Conservation (phyloP, 192 early-diverging fungal species). For the Backusella mclennaniae region DNA sequence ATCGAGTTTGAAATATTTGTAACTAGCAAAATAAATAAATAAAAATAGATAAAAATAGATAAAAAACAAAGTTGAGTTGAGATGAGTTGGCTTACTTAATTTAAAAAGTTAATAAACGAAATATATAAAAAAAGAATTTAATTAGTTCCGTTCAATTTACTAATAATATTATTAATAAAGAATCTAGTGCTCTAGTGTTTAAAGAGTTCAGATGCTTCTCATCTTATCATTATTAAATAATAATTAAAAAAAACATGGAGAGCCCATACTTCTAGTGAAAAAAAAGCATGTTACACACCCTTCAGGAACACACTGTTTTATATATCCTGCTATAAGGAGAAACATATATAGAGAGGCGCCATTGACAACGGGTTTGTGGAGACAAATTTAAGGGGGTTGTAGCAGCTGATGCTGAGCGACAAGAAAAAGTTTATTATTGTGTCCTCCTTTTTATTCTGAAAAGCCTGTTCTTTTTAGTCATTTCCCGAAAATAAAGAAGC, state of each 20-base stretch:
- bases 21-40: not conserved
- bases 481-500: not conserved
- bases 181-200: not conserved
- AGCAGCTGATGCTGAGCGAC: not conserved
- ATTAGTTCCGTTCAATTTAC: not conserved
- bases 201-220: not conserved
- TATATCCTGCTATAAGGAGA: not conserved
- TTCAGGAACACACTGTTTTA: not conserved
- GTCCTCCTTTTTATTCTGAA: not conserved
- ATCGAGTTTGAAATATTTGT: not conserved
- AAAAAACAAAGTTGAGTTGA: not conserved
- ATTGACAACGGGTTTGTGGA: not conserved
- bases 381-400: not conserved
- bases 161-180: not conserved
- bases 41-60: not conserved
- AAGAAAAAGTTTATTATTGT: not conserved
- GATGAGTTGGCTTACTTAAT: not conserved
- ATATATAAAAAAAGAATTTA: not conserved
- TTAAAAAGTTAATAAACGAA: not conserved
- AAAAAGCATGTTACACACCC: not conserved
- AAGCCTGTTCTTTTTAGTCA: not conserved
- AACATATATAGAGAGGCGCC: not conserved
- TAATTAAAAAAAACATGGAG: not conserved
- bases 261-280: not conserved
- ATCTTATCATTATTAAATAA: not conserved